Conservation (phyloP, 2,329 filamentous ascomycete genomes). For the Rutstroemia sp. region DNA sequence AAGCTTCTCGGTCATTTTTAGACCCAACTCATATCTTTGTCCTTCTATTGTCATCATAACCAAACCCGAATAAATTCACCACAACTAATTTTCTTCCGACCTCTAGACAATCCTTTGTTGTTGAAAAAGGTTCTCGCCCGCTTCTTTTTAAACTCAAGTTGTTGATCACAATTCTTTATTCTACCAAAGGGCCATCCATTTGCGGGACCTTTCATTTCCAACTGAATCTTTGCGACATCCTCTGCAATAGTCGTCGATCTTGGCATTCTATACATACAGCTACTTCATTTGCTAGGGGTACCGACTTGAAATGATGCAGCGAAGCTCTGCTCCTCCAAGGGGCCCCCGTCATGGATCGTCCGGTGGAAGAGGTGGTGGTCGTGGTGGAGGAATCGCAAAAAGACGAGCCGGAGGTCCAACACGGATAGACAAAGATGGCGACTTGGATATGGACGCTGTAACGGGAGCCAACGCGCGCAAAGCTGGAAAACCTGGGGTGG, state of each 20-base stretch:
- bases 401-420: slow-evolving; percentile 31
- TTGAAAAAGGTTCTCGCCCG: background rate
- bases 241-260: background rate
- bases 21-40: background rate
- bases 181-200: background rate
- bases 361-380: slow-evolving; percentile 26
- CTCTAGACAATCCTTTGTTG: background rate
- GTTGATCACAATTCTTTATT: background rate
- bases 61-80: background rate
- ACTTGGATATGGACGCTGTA: slow-evolving; percentile 48
- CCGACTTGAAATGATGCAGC: slow-evolving; percentile 11
- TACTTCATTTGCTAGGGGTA: too few relatives aligned
- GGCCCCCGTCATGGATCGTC: slow-evolving; percentile 23
- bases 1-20: background rate
- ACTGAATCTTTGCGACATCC: background rate
- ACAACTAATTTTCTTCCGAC: background rate
- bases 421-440: slow-evolving; percentile 52
- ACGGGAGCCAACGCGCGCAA: slow-evolving; percentile 24
- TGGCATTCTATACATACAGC: background rate
- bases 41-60: background rate
- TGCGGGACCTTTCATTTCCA: background rate
- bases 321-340: slow-evolving; percentile 19
- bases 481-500: slow-evolving; percentile 23
- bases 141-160: background rate
- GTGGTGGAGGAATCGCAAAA: slow-evolving; percentile 44